Base-by-base conservation (phyloP, 164 flowering plant genomes). In the Kingdonia uniflora region DNA sequence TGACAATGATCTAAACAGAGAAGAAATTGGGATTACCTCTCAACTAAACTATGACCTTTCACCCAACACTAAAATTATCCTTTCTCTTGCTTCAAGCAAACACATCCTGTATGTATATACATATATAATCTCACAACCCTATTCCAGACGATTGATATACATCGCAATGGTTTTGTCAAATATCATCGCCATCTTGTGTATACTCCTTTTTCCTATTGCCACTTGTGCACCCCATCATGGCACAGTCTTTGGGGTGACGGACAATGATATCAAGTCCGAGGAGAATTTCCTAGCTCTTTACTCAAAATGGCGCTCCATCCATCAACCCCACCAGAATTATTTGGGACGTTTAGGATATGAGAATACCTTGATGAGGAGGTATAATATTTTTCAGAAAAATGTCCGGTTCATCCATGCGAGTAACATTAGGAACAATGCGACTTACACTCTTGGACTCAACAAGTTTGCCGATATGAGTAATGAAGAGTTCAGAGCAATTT, bases 381-480 rank as follows among this genome's bases (percentile, higher is more conserved):
- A 61, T 7, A 38, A 58, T n/a, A 55, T 51, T n/a, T 69, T 69
- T 16, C 60, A 65, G 51, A 42, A 51, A 47, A 69, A 65, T 29
- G 66, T 43, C 14, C 42, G 24, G 17, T 60, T 61, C 63, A 65
- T 69, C 23, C 64, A 69, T 46, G 66, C 58, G 1, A 51, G 61
- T 39, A 69, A 69, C 59, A 65, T 40, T 19, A 54, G 66, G 41
- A 33, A 49, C n/a, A 47, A 58, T n/a, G 35, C 46, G 22, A 61
- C 60, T 13, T 69, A 65, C 60, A 61, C 37, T 22, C 73, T 69
- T 17, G 84, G 82, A 12, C 62, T 79, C 63, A 82, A 79, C 73
- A 71, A 70, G 66, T 82, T 82, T 69, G 84, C 88, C 15, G 88
- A 79, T 52, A 33, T 82, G 82, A 77, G 77, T 56, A 76, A 77